A percentile compares a stretch with the other conserved stretches of the same genome.
Evolutionary conservation across 2,329 filamentous ascomycete species (phyloP).

Genomic region (Juglanconis oblonga): DNA sequence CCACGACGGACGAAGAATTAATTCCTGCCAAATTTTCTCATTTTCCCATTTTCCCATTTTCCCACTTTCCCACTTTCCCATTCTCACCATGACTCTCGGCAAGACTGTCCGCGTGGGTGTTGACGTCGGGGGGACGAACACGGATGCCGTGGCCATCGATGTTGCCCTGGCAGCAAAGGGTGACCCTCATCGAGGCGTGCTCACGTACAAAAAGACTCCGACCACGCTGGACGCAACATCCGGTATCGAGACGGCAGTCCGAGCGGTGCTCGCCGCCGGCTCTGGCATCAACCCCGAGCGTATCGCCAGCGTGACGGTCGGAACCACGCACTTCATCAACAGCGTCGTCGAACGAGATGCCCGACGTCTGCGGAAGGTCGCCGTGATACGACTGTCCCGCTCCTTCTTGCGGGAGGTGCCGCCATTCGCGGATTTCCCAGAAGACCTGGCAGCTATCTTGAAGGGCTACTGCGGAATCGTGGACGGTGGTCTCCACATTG

Average conservation of each 20-base stretch:
- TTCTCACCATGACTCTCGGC: not conserved
- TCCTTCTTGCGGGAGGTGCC: slow-evolving; percentile 37
- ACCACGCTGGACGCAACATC: slow-evolving; percentile 20
- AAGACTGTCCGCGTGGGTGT: slow-evolving; percentile 9
- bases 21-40: too few species aligned
- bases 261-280: slow-evolving; percentile 8
- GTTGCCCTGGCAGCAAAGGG: slow-evolving; percentile 19
- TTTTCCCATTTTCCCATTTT: too few species aligned
- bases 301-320: slow-evolving; percentile 20
- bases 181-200: slow-evolving; percentile 30
- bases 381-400: slow-evolving; percentile 30
- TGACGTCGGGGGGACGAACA: slow-evolving; percentile 19
- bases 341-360: slow-evolving; percentile 23
- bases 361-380: slow-evolving; percentile 25
- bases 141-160: slow-evolving; percentile 26
- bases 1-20: too few species aligned
- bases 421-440: slow-evolving; percentile 36
- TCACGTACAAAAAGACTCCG: slow-evolving; percentile 20
- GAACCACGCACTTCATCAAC: slow-evolving; percentile 25
- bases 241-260: slow-evolving; percentile 20
- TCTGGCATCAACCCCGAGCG: slow-evolving; percentile 2
- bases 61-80: too few species aligned
- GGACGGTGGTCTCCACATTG: slow-evolving; percentile 50
- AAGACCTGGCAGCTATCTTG: slow-evolving; percentile 32
- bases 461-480: slow-evolving; percentile 34